Percentiles rank a stretch among this genome's conserved stretches.
Conservation (phyloP, 2,329 filamentous ascomycete genomes). For the Scortechinia acanthostroma region DNA sequence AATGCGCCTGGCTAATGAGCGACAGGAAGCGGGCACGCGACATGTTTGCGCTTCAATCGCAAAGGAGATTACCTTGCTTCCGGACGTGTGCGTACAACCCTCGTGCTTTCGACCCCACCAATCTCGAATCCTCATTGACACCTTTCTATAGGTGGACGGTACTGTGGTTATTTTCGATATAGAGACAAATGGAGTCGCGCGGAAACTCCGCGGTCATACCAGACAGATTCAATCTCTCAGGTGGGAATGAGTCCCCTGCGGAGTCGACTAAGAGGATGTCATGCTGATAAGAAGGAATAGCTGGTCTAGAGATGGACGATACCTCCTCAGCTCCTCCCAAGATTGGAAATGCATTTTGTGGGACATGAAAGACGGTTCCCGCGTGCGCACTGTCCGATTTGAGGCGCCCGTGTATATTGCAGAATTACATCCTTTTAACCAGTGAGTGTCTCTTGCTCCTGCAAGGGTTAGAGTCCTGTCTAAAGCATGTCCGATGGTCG, state of each 20-base stretch:
- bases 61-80: slow-evolving; percentile 91
- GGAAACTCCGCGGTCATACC: slow-evolving; percentile 87
- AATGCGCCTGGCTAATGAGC: not conserved
- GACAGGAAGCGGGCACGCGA: slow-evolving; percentile 40
- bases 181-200: slow-evolving; percentile 92
- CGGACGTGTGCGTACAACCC: slow-evolving; percentile 57
- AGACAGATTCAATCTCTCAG: slow-evolving; percentile 80
- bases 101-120: not conserved
- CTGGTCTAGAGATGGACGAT: slow-evolving; percentile 88
- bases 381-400: slow-evolving; percentile 80
- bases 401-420: slow-evolving; percentile 91
- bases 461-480: not conserved
- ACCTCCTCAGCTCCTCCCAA: slow-evolving; percentile 84
- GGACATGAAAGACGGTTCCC: slow-evolving; percentile 69
- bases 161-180: slow-evolving; percentile 94
- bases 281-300: slow-evolving; percentile 36
- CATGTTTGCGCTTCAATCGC: slow-evolving; percentile 78
- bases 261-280: not conserved
- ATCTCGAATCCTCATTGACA: not conserved
- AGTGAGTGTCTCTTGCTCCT: slow-evolving; percentile 40
- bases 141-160: slow-evolving; percentile 50
- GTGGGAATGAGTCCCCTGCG: not conserved
- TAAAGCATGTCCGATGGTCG: not conserved
- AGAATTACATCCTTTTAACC: slow-evolving; percentile 84
- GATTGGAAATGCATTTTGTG: slow-evolving; percentile 96